These are phyloP conservation scores for Nemophila menziesii DNA, from an alignment of 257 asterid genomes.

Conservation along the genomic window DNA sequence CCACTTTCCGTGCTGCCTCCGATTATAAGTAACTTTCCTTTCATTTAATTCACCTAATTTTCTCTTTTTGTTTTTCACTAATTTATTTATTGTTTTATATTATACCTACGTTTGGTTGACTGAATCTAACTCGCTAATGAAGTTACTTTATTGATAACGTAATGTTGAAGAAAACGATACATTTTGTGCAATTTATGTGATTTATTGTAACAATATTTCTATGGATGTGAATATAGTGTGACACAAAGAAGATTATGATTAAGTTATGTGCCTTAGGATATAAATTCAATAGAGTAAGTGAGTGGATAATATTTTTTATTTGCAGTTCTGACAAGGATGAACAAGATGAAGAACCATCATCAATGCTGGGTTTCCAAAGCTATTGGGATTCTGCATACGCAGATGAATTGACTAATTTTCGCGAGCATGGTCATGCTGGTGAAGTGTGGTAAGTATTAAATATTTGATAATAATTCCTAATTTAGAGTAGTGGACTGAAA, in stretches of 20 bases:
- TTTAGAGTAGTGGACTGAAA: background rate
- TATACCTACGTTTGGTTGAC: no score
- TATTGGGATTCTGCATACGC: slow-evolving; percentile 95
- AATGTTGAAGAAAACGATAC: no score
- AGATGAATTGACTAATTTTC: slow-evolving; percentile 70
- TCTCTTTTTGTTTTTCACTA: background rate
- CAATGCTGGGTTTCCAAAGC: slow-evolving; percentile 92
- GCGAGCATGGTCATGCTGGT: slow-evolving; percentile 91
- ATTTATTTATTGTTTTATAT: background rate
- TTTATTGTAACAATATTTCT: no score
- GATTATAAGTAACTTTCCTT: slow-evolving; percentile 50
- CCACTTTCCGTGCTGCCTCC: slow-evolving; percentile 63
- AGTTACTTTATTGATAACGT: background rate
- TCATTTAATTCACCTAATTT: background rate
- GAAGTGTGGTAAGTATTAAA: slow-evolving; percentile 69
- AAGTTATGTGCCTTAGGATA: no score
- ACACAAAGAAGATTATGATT: no score
- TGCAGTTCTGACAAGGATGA: slow-evolving; percentile 94
- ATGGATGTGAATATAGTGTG: no score
- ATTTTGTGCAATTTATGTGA: background rate
- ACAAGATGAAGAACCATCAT: slow-evolving; percentile 67
- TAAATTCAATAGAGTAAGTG: background rate
- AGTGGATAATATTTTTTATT: slow-evolving; percentile 2
- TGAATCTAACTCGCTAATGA: background rate
- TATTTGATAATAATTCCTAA: background rate